These are phyloP conservation scores for Starmerella stigmatis DNA, from an alignment of 805 yeast genomes.

Conservation along the genomic window DNA sequence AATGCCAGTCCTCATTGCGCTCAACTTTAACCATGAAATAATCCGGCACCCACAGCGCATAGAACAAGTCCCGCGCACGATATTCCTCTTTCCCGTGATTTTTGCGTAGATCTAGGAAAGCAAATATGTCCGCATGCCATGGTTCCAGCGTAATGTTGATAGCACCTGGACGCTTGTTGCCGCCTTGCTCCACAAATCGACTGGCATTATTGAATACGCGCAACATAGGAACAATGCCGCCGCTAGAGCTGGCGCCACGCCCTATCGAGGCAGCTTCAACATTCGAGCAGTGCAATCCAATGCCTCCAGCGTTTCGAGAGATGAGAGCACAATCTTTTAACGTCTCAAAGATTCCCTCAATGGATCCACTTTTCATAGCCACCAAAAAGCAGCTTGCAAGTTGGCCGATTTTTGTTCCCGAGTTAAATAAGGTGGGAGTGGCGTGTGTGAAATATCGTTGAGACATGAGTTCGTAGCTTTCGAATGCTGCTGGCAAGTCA, in stretches of 20 bases:
- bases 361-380: conserved; percentile 83
- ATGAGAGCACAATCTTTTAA: conserved; percentile 76
- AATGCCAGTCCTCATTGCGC: conserved; percentile 63
- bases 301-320: conserved; percentile 88
- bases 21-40: conserved; percentile 82
- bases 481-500: conserved; percentile 49
- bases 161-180: conserved; percentile 94
- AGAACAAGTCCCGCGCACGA: conserved; percentile 83
- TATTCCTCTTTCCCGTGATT: conserved; percentile 90
- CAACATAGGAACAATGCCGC: conserved; percentile 86
- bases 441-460: conserved; percentile 77
- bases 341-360: conserved; percentile 85
- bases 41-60: conserved; percentile 90
- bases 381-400: conserved; percentile 83
- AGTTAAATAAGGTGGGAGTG: conserved; percentile 84
- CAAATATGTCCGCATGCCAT: conserved; percentile 87
- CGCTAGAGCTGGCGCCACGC: conserved; percentile 49
- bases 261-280: conserved; percentile 56
- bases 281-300: conserved; percentile 80
- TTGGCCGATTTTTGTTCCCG: conserved; percentile 57
- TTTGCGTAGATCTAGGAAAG: conserved; percentile 69
- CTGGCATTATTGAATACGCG: conserved; percentile 90
- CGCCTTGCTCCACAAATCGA: conserved; percentile 93
- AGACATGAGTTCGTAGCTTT: conserved; percentile 80
- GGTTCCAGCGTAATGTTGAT: conserved; percentile 87